These are phyloP conservation scores for Odontarrhena argentea DNA, from an alignment of 345 rosid genomes.

Conservation along the genomic window DNA sequence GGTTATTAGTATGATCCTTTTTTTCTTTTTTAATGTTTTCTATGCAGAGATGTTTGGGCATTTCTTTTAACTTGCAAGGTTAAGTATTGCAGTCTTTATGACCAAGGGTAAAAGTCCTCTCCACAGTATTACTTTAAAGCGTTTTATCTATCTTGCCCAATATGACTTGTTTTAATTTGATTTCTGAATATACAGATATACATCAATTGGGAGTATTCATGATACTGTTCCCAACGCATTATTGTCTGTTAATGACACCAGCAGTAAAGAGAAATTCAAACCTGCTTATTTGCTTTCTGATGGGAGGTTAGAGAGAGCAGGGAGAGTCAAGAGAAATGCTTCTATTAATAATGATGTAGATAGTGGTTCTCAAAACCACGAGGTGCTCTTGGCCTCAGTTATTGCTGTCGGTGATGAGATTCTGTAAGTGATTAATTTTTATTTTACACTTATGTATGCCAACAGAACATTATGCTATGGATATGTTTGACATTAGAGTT, in stretches of 20 bases:
- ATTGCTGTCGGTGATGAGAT: conserved; percentile 97
- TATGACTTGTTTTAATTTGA: conserved; percentile 8
- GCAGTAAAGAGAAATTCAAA: conserved; percentile 61
- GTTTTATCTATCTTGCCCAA: neutral
- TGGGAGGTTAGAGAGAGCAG: conserved; percentile 99
- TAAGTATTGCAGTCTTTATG: conserved; percentile 95
- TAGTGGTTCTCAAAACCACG: conserved; percentile 45
- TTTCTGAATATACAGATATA: conserved; percentile 58
- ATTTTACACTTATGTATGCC: neutral
- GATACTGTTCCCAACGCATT: conserved; percentile 92
- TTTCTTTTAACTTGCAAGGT: conserved; percentile 89
- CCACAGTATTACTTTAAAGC: conserved; percentile 26
- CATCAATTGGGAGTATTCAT: conserved; percentile 93
- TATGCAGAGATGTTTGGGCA: conserved; percentile 96
- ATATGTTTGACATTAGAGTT: conserved; percentile 5
- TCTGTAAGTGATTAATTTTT: conserved; percentile 68
- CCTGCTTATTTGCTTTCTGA: conserved; percentile 97
- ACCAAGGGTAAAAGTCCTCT: conserved; percentile 72
- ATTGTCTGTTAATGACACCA: conserved; percentile 51
- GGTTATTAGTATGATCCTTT: conserved; percentile 3
- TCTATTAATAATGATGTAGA: conserved; percentile 46
- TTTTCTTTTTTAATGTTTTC: neutral
- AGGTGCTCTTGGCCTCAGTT: conserved; percentile 62
- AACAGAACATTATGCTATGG: conserved; percentile 12
- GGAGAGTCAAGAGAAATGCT: conserved; percentile 68